Evolutionary conservation across 2,329 filamentous ascomycete genomes (phyloP).

Genomic region (Verticillium isaacii): DNA sequence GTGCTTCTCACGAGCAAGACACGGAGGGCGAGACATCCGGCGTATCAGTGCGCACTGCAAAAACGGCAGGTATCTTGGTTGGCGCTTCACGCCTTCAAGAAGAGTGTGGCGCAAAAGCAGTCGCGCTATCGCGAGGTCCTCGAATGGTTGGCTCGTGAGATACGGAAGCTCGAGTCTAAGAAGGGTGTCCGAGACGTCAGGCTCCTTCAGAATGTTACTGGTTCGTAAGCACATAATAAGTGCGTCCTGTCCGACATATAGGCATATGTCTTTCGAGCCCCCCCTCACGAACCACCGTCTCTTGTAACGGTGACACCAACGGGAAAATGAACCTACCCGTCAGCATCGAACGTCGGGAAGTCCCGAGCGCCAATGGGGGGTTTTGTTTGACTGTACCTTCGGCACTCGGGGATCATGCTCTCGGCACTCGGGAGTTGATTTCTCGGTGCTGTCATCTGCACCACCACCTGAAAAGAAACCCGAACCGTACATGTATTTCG

Average conservation of each 20-base stretch:
- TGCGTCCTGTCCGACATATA: too few relatives aligned
- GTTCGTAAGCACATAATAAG: too few relatives aligned
- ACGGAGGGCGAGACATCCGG: constrained; percentile 37
- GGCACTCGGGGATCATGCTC: too few relatives aligned
- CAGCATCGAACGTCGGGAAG: too few relatives aligned
- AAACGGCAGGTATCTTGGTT: constrained; percentile 58
- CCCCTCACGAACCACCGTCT: too few relatives aligned
- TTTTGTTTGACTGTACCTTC: neutral
- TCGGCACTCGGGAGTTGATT: too few relatives aligned
- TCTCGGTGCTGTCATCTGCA: too few relatives aligned
- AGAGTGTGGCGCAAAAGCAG: constrained; percentile 4
- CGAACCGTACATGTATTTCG: neutral
- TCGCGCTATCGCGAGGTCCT: constrained; percentile 7
- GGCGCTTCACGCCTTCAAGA: constrained; percentile 7
- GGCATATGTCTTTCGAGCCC: too few relatives aligned
- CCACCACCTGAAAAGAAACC: neutral
- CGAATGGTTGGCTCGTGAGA: constrained; percentile 6
- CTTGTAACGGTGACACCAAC: too few relatives aligned
- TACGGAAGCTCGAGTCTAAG: constrained; percentile 3
- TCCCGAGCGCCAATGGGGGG: neutral
- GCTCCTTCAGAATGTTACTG: neutral
- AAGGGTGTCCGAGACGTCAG: constrained; percentile 2
- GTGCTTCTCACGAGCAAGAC: constrained; percentile 56
- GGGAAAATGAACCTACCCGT: too few relatives aligned
- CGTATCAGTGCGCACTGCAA: constrained; percentile 55